phyloP scores from a whole-genome alignment of 2,329 filamentous ascomycete species.

The Fusarium sp. region DNA sequence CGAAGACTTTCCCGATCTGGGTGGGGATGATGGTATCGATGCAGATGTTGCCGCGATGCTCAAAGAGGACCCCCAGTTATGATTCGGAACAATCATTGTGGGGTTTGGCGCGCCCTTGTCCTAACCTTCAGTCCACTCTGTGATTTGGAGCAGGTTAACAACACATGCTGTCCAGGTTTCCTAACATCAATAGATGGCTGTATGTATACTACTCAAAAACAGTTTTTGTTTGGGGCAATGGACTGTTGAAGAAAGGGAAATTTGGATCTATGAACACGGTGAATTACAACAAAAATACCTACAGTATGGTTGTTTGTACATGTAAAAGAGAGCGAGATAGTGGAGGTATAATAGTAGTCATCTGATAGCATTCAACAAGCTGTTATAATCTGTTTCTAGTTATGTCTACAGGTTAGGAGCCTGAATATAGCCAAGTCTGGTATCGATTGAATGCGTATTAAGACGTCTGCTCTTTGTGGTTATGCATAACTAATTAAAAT shows the following conservation, averaged over 20 bases:
- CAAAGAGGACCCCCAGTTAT: constrained; percentile 33
- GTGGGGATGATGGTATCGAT: constrained; percentile 64
- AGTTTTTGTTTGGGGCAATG: neutral
- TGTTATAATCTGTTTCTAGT: neutral
- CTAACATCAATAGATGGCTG: too few species aligned
- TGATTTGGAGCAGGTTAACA: neutral
- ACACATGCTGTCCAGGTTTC: neutral
- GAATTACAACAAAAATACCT: constrained; percentile 3
- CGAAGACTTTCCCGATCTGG: constrained; percentile 64
- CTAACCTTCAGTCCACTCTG: neutral
- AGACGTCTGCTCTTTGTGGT: neutral
- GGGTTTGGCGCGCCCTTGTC: neutral
- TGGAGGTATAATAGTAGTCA: neutral
- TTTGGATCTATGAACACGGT: neutral
- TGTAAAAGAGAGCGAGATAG: neutral
- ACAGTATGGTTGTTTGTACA: constrained; percentile 3
- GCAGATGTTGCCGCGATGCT: constrained; percentile 66
- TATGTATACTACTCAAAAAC: neutral
- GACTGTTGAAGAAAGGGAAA: neutral
- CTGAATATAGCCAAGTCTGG: neutral
- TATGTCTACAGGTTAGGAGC: neutral
- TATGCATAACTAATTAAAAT: constrained; percentile 1
- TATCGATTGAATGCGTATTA: neutral
- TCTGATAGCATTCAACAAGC: neutral
- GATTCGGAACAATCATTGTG: neutral